Evolutionary conservation across 2,329 filamentous ascomycete species (phyloP).

Genomic region (Macroventuria anomochaeta): DNA sequence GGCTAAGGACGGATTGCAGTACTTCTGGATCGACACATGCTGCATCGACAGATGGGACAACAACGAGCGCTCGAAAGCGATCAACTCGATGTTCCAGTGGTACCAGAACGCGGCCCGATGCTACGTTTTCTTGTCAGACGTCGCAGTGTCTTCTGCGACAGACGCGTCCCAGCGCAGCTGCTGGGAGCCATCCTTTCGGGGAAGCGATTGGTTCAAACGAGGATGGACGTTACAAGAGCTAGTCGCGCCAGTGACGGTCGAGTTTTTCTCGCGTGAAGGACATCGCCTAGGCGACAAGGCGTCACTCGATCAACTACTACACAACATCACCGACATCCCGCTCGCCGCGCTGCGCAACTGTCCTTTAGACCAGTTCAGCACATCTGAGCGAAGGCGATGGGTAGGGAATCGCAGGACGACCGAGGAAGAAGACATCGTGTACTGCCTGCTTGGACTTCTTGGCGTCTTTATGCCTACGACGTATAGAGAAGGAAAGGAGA

Average conservation of each 20-base stretch:
- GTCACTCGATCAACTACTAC: constrained; percentile 20
- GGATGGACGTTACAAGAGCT: background rate
- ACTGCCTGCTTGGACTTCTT: constrained; percentile 36
- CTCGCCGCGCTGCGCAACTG: constrained; percentile 19
- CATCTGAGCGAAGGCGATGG: constrained; percentile 28
- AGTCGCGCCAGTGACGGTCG: constrained; percentile 1
- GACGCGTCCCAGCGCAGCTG: background rate
- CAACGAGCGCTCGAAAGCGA: background rate
- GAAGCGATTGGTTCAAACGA: background rate
- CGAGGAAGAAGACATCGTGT: constrained; percentile 33
- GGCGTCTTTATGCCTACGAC: constrained; percentile 22
- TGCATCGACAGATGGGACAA: constrained; percentile 30
- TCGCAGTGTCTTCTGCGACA: background rate
- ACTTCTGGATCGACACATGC: constrained; percentile 33
- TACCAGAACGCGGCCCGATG: background rate
- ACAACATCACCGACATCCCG: constrained; percentile 27
- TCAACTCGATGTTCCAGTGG: background rate
- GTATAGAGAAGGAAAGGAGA: constrained; percentile 30
- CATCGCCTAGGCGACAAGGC: constrained; percentile 18
- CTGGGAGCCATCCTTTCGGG: constrained; percentile 1
- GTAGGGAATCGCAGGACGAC: constrained; percentile 28
- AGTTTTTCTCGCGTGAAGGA: constrained; percentile 4
- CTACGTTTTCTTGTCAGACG: constrained; percentile 9
- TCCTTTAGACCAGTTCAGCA: constrained; percentile 28
- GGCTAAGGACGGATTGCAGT: constrained; percentile 26